Base-by-base conservation (phyloP, 2,329 filamentous ascomycete genomes). In the Fusarium continuum region DNA sequence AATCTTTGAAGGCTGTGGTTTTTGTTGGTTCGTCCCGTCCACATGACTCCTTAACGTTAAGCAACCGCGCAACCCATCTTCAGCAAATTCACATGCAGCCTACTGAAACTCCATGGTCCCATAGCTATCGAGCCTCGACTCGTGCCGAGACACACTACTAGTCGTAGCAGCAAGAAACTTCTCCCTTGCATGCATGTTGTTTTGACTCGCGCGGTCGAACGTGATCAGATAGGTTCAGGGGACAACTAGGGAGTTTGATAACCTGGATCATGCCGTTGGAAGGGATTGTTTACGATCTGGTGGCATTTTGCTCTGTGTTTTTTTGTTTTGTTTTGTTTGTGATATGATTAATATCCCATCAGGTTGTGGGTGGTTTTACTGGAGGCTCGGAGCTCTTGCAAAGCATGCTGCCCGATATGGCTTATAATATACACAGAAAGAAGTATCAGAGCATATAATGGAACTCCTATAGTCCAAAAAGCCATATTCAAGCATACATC, bases 141-240 rank as follows among this genome's bases (percentile, higher is more conserved):
- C 19, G 17, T 41, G 40, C n/a, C 29, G 26, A 41, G 22, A 38
- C 47, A 28, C 26, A 31, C 26, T 53, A 20, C 19, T 13, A 29
- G 11, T 17, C 26, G 31, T 38, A 23, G 23, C 26, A 32, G 17
- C 31, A 29, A 9, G 8, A 11, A 16, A 7, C 8, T 4, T 29
- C 19, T 22, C 55, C 56, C 56, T 61, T 60, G 40, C 56, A 55
- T 60, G 40, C 56, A 55, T 61, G n/a, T 17, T 34, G 23, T n/a
- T 40, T 48, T 32, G n/a, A 16, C 34, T 48, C 22, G 14, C 14
- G 11, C 14, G 8, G 16, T 17, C 4, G 26, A 53, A 6, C 8
- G 14, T 29, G 16, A 9, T 20, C 28, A 39, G 26, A n/a, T 36
- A n/a, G 22, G 17, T n/a, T 16, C 28, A 2, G 14, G 28, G 8